These are phyloP conservation scores for Phytophthora foliorum DNA, from an alignment of 352 stramenopile species.

Conservation along the genomic window DNA sequence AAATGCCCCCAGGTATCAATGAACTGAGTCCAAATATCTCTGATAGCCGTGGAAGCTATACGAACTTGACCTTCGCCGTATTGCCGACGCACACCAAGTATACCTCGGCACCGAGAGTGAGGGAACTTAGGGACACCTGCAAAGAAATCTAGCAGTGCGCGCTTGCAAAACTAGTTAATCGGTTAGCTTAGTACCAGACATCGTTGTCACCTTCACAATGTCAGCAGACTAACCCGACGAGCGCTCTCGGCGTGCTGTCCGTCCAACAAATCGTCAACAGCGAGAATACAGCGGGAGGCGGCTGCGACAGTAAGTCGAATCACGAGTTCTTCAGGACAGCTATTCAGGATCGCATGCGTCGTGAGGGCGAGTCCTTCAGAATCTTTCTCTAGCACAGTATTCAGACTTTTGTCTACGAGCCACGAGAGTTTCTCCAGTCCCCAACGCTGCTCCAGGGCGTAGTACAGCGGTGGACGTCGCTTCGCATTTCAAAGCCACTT, in stretches of 20 bases:
- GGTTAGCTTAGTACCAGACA: neutral
- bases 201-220: neutral
- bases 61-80: constrained; percentile 15
- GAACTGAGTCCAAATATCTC: constrained; percentile 56
- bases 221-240: constrained; percentile 44
- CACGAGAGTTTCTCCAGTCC: constrained; percentile 58
- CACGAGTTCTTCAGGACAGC: constrained; percentile 56
- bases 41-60: constrained; percentile 32
- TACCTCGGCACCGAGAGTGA: constrained; percentile 44
- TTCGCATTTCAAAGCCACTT: constrained; percentile 1
- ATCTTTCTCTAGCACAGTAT: constrained; percentile 56
- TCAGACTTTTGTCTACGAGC: constrained; percentile 53
- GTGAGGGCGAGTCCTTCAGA: constrained; percentile 50
- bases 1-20: constrained; percentile 76
- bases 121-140: constrained; percentile 73
- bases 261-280: constrained; percentile 40
- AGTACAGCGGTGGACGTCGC: constrained; percentile 31
- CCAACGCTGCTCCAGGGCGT: constrained; percentile 62
- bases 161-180: constrained; percentile 50
- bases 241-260: constrained; percentile 62
- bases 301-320: constrained; percentile 68
- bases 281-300: constrained; percentile 33
- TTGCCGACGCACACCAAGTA: constrained; percentile 21
- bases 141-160: constrained; percentile 60
- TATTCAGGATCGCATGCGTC: constrained; percentile 51